Evolutionary conservation across 495 filamentous ascomycete genomes (phyloP).

Genomic region (Aspergillus bertholletiae): DNA sequence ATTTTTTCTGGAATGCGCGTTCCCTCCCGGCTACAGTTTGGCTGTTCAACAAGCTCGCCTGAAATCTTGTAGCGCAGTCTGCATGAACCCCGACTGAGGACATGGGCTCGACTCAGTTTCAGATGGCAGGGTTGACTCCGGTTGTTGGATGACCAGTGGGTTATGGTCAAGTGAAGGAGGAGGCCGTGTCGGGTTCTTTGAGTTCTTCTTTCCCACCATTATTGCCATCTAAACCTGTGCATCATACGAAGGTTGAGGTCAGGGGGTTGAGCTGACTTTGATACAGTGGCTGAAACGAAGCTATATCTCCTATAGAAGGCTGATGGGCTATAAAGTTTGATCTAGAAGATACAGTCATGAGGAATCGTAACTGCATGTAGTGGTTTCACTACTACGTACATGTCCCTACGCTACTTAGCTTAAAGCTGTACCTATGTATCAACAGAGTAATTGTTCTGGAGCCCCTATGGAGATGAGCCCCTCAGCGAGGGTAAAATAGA

Average conservation of each 20-base stretch:
- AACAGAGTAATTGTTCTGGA: neutral
- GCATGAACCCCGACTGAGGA: slow-evolving; percentile 29
- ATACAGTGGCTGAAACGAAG: neutral
- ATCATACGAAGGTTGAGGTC: neutral
- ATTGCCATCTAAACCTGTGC: slow-evolving; percentile 27
- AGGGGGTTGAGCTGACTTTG: slow-evolving; percentile 11
- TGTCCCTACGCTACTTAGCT: neutral
- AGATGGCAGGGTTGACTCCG: neutral
- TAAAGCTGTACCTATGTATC: neutral
- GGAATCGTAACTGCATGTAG: slow-evolving; percentile 14
- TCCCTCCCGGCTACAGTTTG: neutral
- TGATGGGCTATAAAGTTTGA: neutral
- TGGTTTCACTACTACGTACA: slow-evolving; percentile 12
- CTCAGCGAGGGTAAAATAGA: neutral
- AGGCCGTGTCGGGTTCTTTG: neutral
- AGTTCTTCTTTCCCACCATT: slow-evolving; percentile 29
- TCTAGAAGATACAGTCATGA: neutral
- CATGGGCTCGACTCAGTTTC: slow-evolving; percentile 16
- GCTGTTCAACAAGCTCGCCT: slow-evolving; percentile 15
- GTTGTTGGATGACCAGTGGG: slow-evolving; percentile 6
- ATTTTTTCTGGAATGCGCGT: neutral
- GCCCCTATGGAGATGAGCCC: neutral
- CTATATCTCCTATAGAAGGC: neutral
- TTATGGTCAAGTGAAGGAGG: slow-evolving; percentile 7
- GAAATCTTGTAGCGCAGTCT: slow-evolving; percentile 20